phyloP scores from a whole-genome alignment of 768 basidiomycete species.

The Vishniacozyma victoriae region DNA sequence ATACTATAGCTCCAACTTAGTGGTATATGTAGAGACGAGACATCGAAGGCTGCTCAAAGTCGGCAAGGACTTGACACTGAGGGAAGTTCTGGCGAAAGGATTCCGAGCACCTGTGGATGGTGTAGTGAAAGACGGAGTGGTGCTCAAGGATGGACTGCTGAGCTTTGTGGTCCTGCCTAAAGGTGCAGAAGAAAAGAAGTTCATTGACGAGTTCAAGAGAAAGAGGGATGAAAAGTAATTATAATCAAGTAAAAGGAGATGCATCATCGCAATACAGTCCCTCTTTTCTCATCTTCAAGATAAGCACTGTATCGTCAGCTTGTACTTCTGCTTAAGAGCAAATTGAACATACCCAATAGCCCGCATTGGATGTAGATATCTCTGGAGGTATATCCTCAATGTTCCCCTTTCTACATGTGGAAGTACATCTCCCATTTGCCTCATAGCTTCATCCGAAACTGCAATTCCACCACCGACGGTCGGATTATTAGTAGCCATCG shows the following conservation, averaged over 20 bases:
- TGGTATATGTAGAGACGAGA: conserved; percentile 76
- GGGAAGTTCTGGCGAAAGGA: conserved; percentile 59
- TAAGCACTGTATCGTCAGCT: conserved; percentile 19
- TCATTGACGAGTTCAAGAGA: conserved; percentile 80
- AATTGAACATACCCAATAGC: conserved; percentile 35
- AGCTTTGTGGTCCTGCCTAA: conserved; percentile 47
- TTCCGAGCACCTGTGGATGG: conserved; percentile 52
- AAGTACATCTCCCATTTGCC: conserved; percentile 32
- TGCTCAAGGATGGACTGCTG: conserved; percentile 54
- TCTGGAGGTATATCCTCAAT: conserved; percentile 26
- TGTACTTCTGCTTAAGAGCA: conserved; percentile 1
- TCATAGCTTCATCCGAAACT: conserved; percentile 35
- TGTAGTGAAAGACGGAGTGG: conserved; percentile 63
- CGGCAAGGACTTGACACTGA: conserved; percentile 80
- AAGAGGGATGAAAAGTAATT: conserved; percentile 31
- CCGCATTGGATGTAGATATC: conserved; percentile 36
- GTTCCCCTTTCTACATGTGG: conserved; percentile 31
- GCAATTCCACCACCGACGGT: neutral
- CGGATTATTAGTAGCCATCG: neutral
- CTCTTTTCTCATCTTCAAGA: conserved; percentile 40
- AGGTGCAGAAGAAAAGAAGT: conserved; percentile 56
- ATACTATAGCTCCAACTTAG: conserved; percentile 61
- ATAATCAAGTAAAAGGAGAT: no score
- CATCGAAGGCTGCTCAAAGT: conserved; percentile 76
- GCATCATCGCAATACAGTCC: conserved; percentile 13